Conservation (phyloP, 345 rosid species). For the Gossypium bickii region DNA sequence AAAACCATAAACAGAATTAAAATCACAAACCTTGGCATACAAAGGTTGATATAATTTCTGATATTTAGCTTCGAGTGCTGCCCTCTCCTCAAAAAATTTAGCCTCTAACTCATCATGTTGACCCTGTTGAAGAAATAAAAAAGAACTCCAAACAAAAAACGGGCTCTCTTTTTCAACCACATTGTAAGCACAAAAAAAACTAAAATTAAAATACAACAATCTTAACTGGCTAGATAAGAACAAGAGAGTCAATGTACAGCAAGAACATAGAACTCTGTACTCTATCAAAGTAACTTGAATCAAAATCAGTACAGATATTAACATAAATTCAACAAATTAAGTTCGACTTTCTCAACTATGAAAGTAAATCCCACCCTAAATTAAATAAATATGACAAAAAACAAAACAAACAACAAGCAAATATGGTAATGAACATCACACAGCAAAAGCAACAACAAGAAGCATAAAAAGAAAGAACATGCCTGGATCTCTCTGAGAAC, state of each 20-base stretch:
- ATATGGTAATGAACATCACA: not conserved
- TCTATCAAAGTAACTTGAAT: not conserved
- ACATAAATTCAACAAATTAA: not conserved
- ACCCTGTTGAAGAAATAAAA: conserved; percentile 37
- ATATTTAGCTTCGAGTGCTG: conserved; percentile 76
- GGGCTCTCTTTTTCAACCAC: not conserved
- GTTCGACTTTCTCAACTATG: not conserved
- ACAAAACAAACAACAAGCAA: not conserved
- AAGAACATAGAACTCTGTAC: not conserved
- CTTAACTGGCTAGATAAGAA: not conserved
- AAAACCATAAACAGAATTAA: not conserved
- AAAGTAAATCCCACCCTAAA: not conserved
- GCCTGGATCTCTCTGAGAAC: conserved; percentile 89
- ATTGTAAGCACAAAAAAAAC: not conserved
- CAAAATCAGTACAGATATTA: not conserved
- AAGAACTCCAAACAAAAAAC: not conserved
- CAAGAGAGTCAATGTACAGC: no score
- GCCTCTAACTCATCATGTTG: conserved; percentile 80
- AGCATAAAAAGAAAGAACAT: conserved; percentile 6
- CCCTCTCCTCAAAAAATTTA: conserved; percentile 28
- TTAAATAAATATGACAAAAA: not conserved
- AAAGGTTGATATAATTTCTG: conserved; percentile 80
- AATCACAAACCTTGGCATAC: conserved; percentile 56
- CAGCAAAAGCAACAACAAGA: not conserved
- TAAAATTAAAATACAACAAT: not conserved